Evolutionary conservation across 345 rosid genomes (phyloP).

Genomic region (Sisymbrium altissimum): DNA sequence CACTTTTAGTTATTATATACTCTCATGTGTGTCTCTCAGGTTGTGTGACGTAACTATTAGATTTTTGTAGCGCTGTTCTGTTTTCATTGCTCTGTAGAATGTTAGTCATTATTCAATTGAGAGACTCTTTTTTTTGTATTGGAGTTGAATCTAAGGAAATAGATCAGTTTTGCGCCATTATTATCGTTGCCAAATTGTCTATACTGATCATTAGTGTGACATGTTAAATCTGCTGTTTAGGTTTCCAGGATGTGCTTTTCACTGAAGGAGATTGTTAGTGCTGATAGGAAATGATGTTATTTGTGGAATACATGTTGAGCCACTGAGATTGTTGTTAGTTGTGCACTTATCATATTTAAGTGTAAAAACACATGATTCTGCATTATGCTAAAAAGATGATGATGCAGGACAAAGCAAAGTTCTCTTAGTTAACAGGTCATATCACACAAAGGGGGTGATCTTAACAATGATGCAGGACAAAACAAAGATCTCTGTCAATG

Average conservation of each 20-base stretch:
- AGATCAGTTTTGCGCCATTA: neutral
- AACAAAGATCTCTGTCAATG: too few relatives aligned
- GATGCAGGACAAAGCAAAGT: neutral
- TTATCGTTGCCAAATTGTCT: neutral
- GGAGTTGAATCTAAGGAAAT: neutral
- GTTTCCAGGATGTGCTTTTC: neutral
- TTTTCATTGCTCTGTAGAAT: neutral
- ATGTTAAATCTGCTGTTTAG: neutral
- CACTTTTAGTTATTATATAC: neutral
- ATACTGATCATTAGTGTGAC: neutral
- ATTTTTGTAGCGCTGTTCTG: neutral
- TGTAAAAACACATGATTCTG: neutral
- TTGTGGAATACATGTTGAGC: neutral
- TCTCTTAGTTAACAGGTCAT: neutral
- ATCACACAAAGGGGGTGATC: neutral
- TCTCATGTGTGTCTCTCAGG: too few relatives aligned
- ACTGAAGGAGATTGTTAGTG: neutral
- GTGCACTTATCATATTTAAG: neutral
- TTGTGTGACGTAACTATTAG: too few relatives aligned
- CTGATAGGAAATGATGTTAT: neutral
- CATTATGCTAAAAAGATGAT: neutral
- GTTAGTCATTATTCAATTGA: neutral
- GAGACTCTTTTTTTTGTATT: too few relatives aligned
- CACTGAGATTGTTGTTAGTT: slow-evolving; percentile 10
- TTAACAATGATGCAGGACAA: neutral